phyloP scores from a whole-genome alignment of 176 grass and related monocot genomes.

The Neostapfia colusana region DNA sequence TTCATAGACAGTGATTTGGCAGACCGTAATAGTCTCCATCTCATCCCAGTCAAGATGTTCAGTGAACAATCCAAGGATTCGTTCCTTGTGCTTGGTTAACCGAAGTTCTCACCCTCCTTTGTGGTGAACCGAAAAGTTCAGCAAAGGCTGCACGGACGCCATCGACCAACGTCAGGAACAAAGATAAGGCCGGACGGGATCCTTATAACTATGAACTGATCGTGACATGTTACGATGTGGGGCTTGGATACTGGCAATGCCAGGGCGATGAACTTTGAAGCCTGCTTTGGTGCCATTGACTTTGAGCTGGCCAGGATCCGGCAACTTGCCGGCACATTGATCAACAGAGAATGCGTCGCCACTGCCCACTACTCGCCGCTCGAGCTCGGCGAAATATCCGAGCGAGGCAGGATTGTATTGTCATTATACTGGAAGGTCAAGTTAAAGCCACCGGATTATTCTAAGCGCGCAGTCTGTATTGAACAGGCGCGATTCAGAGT shows the following conservation, averaged over 20 bases:
- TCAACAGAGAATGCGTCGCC: not conserved
- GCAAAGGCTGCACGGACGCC: conserved; percentile 51
- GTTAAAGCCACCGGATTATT: not conserved
- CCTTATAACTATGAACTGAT: conserved; percentile 35
- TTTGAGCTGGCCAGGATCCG: conserved; percentile 8
- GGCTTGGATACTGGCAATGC: conserved; percentile 27
- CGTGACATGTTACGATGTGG: conserved; percentile 30
- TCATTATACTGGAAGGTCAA: conserved; percentile 10
- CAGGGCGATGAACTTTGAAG: conserved; percentile 4
- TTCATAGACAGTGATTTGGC: not conserved
- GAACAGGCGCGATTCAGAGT: conserved; percentile 16
- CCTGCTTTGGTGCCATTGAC: conserved; percentile 37
- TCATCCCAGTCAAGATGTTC: conserved; percentile 3
- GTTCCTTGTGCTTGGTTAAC: conserved; percentile 10
- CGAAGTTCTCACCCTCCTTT: not conserved
- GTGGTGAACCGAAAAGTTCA: conserved; percentile 40
- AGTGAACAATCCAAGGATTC: conserved; percentile 2
- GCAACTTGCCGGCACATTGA: not conserved
- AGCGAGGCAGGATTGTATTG: not conserved
- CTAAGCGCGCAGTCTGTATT: not conserved
- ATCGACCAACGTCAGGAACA: conserved; percentile 43
- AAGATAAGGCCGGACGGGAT: conserved; percentile 39
- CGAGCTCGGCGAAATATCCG: not conserved
- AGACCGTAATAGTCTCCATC: not conserved
- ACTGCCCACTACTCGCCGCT: not conserved